phyloP scores from a whole-genome alignment of 805 yeast species.

The Isabelozyma gotoi region DNA sequence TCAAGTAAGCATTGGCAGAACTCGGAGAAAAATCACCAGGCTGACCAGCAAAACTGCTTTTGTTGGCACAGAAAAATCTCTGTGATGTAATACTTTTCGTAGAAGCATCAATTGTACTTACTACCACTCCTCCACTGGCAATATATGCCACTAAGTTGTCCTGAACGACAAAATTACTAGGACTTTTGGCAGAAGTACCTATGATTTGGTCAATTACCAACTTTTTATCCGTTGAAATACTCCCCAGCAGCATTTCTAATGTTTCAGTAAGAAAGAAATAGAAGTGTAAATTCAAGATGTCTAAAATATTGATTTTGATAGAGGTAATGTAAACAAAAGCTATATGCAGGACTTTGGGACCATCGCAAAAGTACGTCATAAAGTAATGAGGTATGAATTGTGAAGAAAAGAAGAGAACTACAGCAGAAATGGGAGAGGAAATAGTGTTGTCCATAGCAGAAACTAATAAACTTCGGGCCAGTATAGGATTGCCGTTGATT shows the following conservation, averaged over 20 bases:
- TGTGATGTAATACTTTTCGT: slow-evolving; percentile 26
- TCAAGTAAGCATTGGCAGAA: slow-evolving; percentile 28
- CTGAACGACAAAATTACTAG: slow-evolving; percentile 40
- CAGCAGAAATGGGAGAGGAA: slow-evolving; percentile 14
- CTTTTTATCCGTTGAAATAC: not conserved
- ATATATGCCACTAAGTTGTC: slow-evolving; percentile 48
- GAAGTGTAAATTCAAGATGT: no score
- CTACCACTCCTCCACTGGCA: slow-evolving; percentile 63
- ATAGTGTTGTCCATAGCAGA: slow-evolving; percentile 38
- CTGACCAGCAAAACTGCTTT: slow-evolving; percentile 2
- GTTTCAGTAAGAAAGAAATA: not conserved
- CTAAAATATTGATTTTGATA: no score
- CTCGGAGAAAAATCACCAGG: slow-evolving; percentile 1
- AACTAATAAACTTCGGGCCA: slow-evolving; percentile 40
- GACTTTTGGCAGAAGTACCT: slow-evolving; percentile 49
- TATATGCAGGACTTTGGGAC: not conserved
- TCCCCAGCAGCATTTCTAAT: not conserved
- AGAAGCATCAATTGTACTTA: slow-evolving; percentile 30
- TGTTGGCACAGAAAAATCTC: slow-evolving; percentile 54
- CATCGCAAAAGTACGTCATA: no score
- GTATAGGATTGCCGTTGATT: slow-evolving; percentile 41
- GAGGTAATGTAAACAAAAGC: not conserved
- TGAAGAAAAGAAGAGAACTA: not conserved
- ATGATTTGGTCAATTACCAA: slow-evolving; percentile 16
- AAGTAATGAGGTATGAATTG: no score